Evolutionary conservation across 2,329 filamentous ascomycete genomes (phyloP).

Genomic region (Colletotrichum australisinense): DNA sequence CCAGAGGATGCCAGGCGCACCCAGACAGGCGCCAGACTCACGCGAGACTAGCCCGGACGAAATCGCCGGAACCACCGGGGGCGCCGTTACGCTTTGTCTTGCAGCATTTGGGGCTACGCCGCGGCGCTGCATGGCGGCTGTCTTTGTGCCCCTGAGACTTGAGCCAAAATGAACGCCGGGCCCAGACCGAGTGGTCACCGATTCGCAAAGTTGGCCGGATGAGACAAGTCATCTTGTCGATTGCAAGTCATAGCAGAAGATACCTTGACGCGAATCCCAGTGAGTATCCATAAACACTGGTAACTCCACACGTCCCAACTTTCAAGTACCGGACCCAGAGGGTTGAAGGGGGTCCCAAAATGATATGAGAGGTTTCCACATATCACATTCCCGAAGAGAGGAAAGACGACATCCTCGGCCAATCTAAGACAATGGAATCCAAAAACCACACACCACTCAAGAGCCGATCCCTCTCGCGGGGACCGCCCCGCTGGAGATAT

Average conservation of each 20-base stretch:
- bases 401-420: constrained; percentile 2
- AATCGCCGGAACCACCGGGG: constrained; percentile 7
- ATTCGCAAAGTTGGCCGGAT: neutral
- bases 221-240: neutral
- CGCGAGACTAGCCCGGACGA: neutral
- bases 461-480: neutral
- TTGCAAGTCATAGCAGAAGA: neutral
- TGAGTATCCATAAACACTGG: neutral
- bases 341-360: neutral
- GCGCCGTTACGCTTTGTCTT: constrained; percentile 29
- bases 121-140: constrained; percentile 4
- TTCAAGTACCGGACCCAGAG: constrained; percentile 2
- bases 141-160: constrained; percentile 4
- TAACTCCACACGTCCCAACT: neutral
- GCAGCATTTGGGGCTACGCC: neutral
- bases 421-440: constrained; percentile 9
- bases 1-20: neutral
- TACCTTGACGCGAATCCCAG: neutral
- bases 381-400: neutral
- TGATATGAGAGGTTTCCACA: constrained; percentile 5
- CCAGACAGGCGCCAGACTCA: neutral
- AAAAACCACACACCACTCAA: neutral
- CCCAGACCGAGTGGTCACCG: constrained; percentile 16
- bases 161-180: neutral
- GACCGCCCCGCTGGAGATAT: constrained; percentile 24